phyloP scores from a whole-genome alignment of 148 eudicot genomes.

The Chenopodium formosanum region DNA sequence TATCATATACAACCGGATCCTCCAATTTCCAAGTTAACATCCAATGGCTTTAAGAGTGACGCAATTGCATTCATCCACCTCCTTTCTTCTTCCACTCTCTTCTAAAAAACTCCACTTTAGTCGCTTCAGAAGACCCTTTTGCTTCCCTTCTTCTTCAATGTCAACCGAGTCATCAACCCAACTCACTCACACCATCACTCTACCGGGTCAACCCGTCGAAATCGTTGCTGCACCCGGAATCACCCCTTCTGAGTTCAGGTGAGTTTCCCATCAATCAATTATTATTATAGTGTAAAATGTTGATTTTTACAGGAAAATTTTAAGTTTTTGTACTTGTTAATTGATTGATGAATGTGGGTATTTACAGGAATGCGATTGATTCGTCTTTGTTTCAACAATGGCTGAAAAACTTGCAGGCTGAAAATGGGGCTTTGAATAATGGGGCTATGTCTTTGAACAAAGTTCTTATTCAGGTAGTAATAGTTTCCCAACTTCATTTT shows the following conservation, averaged over 20 bases:
- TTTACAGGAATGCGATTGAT: slow-evolving; percentile 72
- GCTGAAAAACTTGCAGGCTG: slow-evolving; percentile 76
- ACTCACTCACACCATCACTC: slow-evolving; percentile 52
- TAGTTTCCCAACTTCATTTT: neutral
- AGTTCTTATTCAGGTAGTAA: slow-evolving; percentile 80
- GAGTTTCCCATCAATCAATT: neutral
- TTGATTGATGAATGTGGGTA: slow-evolving; percentile 19
- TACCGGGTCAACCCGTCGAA: slow-evolving; percentile 57
- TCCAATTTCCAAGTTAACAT: too few relatives aligned
- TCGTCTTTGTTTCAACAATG: slow-evolving; percentile 83
- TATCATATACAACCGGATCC: too few relatives aligned
- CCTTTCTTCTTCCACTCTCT: slow-evolving; percentile 8
- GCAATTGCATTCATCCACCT: neutral
- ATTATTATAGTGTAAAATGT: neutral
- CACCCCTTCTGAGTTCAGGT: slow-evolving; percentile 80
- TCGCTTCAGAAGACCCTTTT: slow-evolving; percentile 20
- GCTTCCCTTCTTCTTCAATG: slow-evolving; percentile 37
- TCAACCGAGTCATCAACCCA: slow-evolving; percentile 38
- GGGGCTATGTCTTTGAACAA: slow-evolving; percentile 64
- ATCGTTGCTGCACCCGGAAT: slow-evolving; percentile 74
- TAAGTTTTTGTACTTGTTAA: neutral
- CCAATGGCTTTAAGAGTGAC: slow-evolving; percentile 25
- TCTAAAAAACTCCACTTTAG: neutral
- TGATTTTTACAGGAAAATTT: neutral
- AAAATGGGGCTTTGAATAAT: slow-evolving; percentile 62